Evolutionary conservation across 2,329 filamentous ascomycete genomes (phyloP).

Genomic region (Gyromitra esculenta): DNA sequence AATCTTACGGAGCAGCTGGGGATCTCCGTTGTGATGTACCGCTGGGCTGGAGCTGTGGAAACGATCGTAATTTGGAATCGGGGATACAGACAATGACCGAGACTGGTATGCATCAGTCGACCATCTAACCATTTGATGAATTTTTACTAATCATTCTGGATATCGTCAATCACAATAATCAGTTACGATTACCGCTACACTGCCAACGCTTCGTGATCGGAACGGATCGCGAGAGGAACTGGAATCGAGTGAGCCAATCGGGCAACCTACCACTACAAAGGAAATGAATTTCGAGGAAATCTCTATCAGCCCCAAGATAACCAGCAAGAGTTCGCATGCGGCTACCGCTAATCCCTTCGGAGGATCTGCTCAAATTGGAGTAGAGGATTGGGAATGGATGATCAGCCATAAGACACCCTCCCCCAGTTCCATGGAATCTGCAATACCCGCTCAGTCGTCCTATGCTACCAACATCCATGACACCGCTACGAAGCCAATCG

Average conservation of each 20-base stretch:
- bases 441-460: no score
- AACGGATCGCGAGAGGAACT: not conserved
- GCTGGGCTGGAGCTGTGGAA: conserved; percentile 25
- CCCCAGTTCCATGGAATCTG: not conserved
- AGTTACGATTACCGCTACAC: conserved; percentile 8
- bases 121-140: not conserved
- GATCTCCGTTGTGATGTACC: conserved; percentile 21
- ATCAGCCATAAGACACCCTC: not conserved
- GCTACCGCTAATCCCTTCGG: not conserved
- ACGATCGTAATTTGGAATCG: not conserved
- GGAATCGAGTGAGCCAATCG: not conserved
- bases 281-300: not conserved
- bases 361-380: not conserved
- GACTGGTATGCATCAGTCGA: conserved; percentile 22
- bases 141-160: not conserved
- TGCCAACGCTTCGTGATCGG: not conserved
- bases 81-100: not conserved
- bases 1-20: not conserved
- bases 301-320: not conserved
- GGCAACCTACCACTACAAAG: not conserved
- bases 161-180: not conserved
- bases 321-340: no score
- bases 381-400: not conserved
- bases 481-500: not conserved
- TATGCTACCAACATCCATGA: not conserved